A percentile compares a stretch with the other conserved stretches of the same genome.
Evolutionary conservation across 2,329 filamentous ascomycete species (phyloP).

Genomic region (Decorospora gaudefroyi): DNA sequence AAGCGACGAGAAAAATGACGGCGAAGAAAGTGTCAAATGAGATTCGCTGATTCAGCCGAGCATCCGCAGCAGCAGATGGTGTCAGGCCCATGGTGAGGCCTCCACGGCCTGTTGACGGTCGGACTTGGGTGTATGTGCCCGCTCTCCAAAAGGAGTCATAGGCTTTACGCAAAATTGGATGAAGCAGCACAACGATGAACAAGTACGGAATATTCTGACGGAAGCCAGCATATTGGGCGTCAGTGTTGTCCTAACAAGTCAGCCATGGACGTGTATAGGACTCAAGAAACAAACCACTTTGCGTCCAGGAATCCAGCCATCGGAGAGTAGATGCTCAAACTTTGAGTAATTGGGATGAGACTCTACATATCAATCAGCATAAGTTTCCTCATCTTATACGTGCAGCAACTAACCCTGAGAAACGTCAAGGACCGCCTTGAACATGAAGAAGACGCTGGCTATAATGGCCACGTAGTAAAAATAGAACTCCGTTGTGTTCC

Average conservation of each 20-base stretch:
- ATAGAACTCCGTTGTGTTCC: slow-evolving; percentile 84
- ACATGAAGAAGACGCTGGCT: slow-evolving; percentile 78
- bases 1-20: slow-evolving; percentile 71
- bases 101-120: slow-evolving; percentile 40
- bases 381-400: background rate
- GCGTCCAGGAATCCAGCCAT: slow-evolving; percentile 90
- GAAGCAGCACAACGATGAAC: slow-evolving; percentile 70
- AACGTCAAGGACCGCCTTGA: slow-evolving; percentile 84
- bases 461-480: slow-evolving; percentile 74
- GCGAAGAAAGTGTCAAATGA: slow-evolving; percentile 85
- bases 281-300: slow-evolving; percentile 68
- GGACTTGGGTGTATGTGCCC: slow-evolving; percentile 52
- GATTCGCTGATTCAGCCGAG: slow-evolving; percentile 65
- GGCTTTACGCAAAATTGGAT: slow-evolving; percentile 74
- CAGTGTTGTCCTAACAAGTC: slow-evolving; percentile 74
- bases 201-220: slow-evolving; percentile 85
- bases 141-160: slow-evolving; percentile 64
- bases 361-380: slow-evolving; percentile 55
- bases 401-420: slow-evolving; percentile 70
- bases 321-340: slow-evolving; percentile 70
- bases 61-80: slow-evolving; percentile 58
- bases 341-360: slow-evolving; percentile 79
- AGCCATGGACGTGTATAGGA: slow-evolving; percentile 5
- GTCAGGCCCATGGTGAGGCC: slow-evolving; percentile 50
- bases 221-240: slow-evolving; percentile 84